Base-by-base conservation (phyloP, 2,329 filamentous ascomycete genomes). In the Plectosphaerella plurivora region DNA sequence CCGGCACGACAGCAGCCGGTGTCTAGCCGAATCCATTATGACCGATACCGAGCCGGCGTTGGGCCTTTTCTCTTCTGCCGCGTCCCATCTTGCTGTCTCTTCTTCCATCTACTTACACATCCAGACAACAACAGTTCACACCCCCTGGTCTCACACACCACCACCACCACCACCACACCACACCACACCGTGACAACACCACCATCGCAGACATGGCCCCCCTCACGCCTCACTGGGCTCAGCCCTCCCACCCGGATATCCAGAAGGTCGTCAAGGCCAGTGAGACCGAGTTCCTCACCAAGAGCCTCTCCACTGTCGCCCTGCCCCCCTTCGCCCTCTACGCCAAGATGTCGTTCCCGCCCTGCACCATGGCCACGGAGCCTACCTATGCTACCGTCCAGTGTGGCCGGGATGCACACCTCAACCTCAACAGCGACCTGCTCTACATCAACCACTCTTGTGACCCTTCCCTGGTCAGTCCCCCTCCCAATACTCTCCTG, bases 361-460 rank as follows among this genome's bases (percentile, higher is more conserved):
- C 84, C 3, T 83, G 82, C 62, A 80, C 78, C 16, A 63, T 71
- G n/a, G 77, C 78, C 49, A 66, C 72, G 3, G 73, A 76, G 55
- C 73, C 82, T 3, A 85, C 81, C 11, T 87, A 87, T 60, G 81
- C 83, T 28, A 86, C 83, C 2, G 82, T 87, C 24, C 84, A 87
- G 68, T 78, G 77, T 55, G 79, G 75, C 54, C 69, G 69, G 51
- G 65, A 79, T 58, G 70, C 69, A 52, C 84, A 87, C 64, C 67
- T 87, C 60, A 77, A 81, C 60, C 71, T 87, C 44, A 87, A 87
- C 70, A 84, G 79, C 60, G 83, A 87, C 61, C 64, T 87, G 62
- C 65, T 87, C 45, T 87, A 86, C 68, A 82, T 86, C 59, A 87
- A 87, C 66, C 84, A 87, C 68, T 84, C 80, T 5, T 87, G 84